These are phyloP conservation scores for Linum usitatissimum DNA, from an alignment of 345 rosid species.

Conservation along the genomic window DNA sequence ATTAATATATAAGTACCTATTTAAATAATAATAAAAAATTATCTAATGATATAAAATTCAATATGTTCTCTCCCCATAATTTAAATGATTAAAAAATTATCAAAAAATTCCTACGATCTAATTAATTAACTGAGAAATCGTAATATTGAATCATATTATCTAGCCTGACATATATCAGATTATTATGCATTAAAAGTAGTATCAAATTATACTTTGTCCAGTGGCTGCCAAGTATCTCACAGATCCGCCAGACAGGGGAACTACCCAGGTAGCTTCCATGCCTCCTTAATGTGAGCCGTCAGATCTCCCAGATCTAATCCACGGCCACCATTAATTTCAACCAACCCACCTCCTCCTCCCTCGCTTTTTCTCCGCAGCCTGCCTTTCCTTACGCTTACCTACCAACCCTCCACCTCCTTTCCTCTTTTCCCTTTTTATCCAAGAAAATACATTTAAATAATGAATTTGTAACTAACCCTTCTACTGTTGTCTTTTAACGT, in stretches of 20 bases:
- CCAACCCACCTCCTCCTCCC: neutral
- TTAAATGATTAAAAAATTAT: no score
- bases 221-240: neutral
- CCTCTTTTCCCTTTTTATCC: neutral
- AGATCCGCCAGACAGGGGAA: neutral
- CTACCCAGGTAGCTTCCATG: neutral
- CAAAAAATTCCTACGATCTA: no score
- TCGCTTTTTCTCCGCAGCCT: neutral
- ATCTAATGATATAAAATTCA: no score
- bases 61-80: no score
- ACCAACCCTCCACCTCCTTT: neutral
- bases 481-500: no score
- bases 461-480: no score
- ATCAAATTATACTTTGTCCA: neutral
- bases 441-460: no score
- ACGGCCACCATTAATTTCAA: neutral
- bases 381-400: constrained; percentile 3
- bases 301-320: neutral
- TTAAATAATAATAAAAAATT: no score
- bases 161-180: no score
- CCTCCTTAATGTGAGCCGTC: neutral
- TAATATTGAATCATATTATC: no score
- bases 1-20: no score
- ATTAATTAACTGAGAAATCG: no score
- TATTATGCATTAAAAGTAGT: neutral